Evolutionary conservation across 2,329 filamentous ascomycete genomes (phyloP).

Genomic region (Fusarium devonianum): DNA sequence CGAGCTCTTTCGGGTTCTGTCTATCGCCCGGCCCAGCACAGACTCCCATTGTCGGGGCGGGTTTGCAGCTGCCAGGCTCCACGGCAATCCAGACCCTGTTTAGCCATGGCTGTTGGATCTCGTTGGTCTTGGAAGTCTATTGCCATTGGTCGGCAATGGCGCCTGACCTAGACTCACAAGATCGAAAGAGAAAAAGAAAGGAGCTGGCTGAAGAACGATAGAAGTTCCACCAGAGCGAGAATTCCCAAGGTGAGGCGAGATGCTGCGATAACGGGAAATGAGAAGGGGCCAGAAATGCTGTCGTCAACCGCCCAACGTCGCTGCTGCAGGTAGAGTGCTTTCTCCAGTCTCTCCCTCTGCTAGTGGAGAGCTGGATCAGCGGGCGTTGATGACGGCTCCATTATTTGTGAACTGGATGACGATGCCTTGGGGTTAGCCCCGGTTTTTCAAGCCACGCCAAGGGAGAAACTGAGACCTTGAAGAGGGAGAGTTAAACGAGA

Average conservation of each 20-base stretch:
- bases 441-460: slow-evolving; percentile 24
- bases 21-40: slow-evolving; percentile 11
- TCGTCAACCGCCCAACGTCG: slow-evolving; percentile 11
- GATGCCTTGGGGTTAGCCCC: slow-evolving; percentile 9
- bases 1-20: slow-evolving; percentile 1
- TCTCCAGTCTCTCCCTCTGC: slow-evolving; percentile 13
- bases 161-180: slow-evolving; percentile 1
- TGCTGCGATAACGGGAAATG: neutral
- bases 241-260: neutral
- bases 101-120: slow-evolving; percentile 9
- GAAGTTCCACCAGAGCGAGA: no score
- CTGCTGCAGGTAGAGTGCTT: slow-evolving; percentile 33
- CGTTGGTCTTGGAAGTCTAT: slow-evolving; percentile 7
- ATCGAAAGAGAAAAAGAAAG: slow-evolving; percentile 8
- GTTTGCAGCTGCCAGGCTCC: slow-evolving; percentile 13
- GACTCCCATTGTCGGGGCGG: neutral
- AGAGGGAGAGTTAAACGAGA: slow-evolving; percentile 27
- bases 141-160: slow-evolving; percentile 16
- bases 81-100: slow-evolving; percentile 15
- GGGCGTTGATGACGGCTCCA: slow-evolving; percentile 26
- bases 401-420: slow-evolving; percentile 15
- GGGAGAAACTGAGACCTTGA: slow-evolving; percentile 15
- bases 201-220: no score
- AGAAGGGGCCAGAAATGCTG: slow-evolving; percentile 7
- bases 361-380: slow-evolving; percentile 25